Conservation (phyloP, 805 yeast genomes). For the Yarrowia yakushimensis region DNA sequence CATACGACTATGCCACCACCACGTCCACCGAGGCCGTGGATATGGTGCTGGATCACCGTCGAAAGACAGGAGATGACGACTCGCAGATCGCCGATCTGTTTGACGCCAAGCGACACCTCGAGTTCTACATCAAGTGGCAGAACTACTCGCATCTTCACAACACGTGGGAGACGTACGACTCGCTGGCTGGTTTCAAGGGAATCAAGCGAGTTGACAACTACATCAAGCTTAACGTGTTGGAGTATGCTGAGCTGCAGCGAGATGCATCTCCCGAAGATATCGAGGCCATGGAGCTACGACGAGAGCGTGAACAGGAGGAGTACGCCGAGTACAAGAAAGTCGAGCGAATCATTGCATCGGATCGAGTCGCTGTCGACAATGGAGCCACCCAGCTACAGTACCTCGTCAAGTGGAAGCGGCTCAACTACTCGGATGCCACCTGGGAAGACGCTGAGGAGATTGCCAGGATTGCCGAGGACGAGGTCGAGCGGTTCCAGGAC, state of each 20-base stretch:
- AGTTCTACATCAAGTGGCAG: constrained; percentile 70
- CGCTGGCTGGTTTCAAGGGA: constrained; percentile 56
- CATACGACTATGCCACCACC: constrained; percentile 39
- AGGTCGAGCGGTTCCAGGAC: constrained; percentile 77
- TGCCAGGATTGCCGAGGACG: constrained; percentile 76
- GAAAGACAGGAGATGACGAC: constrained; percentile 40
- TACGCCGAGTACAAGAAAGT: constrained; percentile 78
- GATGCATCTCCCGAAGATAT: constrained; percentile 91
- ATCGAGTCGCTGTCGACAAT: constrained; percentile 48
- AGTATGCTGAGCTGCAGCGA: constrained; percentile 69
- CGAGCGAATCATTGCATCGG: constrained; percentile 85
- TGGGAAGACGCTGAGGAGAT: constrained; percentile 94
- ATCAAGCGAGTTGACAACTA: constrained; percentile 85
- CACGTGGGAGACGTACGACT: constrained; percentile 78
- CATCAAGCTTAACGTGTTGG: constrained; percentile 68
- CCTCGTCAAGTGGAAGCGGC: constrained; percentile 88
- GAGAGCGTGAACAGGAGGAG: constrained; percentile 79
- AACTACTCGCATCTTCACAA: constrained; percentile 88
- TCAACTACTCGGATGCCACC: constrained; percentile 91
- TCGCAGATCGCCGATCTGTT: constrained; percentile 31
- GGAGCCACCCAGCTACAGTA: constrained; percentile 72
- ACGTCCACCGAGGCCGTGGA: constrained; percentile 45
- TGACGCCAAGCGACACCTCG: constrained; percentile 37
- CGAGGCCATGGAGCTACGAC: constrained; percentile 89
- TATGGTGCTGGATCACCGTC: constrained; percentile 54